These are phyloP conservation scores for Rubia yunnanensis DNA, from an alignment of 257 asterid species.

Conservation along the genomic window DNA sequence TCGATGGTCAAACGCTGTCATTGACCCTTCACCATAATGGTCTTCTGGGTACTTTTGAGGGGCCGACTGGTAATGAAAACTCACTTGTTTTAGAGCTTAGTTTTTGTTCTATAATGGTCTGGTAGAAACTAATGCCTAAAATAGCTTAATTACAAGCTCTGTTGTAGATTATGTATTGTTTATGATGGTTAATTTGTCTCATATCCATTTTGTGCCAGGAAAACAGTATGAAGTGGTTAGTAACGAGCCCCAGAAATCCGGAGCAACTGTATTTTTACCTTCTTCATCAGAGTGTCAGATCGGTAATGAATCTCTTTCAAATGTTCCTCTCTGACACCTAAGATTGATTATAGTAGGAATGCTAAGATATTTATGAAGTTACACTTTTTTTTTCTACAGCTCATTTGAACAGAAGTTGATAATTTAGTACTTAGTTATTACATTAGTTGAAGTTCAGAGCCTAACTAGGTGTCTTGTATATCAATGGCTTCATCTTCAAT, in stretches of 20 bases:
- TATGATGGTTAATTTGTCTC: background rate
- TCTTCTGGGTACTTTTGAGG: background rate
- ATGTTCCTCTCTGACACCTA: background rate
- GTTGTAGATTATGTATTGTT: background rate
- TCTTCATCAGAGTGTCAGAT: background rate
- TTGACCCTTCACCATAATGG: background rate
- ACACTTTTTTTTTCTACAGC: background rate
- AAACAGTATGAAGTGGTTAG: background rate
- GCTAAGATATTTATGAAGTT: background rate
- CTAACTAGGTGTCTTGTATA: too few relatives aligned
- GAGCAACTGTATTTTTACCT: background rate
- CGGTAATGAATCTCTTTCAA: background rate
- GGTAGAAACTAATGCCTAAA: background rate
- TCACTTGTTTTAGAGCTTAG: background rate
- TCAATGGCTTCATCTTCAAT: background rate
- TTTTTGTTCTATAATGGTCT: background rate
- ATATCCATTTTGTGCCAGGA: background rate
- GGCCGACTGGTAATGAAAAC: background rate
- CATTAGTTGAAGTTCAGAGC: too few relatives aligned
- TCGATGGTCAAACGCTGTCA: background rate
- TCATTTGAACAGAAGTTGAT: background rate
- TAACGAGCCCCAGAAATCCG: background rate
- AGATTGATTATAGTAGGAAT: background rate
- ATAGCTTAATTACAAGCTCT: background rate
- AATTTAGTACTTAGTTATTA: background rate